Evolutionary conservation across 2,329 filamentous ascomycete genomes (phyloP), one percentile per base, ranked within the genome.

Genomic region (Penicillium sp.): DNA sequence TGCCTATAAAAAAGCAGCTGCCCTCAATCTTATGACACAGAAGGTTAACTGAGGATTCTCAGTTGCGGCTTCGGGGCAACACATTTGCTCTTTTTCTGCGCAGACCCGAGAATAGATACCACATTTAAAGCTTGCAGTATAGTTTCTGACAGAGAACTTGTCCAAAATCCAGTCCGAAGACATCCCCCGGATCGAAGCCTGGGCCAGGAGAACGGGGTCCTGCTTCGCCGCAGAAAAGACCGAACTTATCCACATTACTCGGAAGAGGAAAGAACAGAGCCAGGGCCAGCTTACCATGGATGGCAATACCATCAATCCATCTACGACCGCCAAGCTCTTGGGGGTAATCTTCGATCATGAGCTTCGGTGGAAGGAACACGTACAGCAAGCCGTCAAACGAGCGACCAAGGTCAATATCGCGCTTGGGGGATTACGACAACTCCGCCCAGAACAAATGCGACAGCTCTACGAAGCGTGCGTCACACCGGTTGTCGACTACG

Each of bases 211-310:
- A 9, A 26, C 24, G 2, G 24, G 24, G 24, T 8, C 24, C 8
- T 9, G 24, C 7, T 26, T 26, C 15, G 10, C 42, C 1, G 22
- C 22, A 7, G 22, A 24, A 28, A 65, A 67, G 45, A 64, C 57
- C 3, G 57, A 62, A 17, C 54, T 66, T 0, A 66, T 66, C 22
- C 55, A 67, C 41, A 33, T 67, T 2, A 65, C 59, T 1, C 50
- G 59, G 40, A 54, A 42, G 9, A 59, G 45, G 40, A 53, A 40
- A 3, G 43, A 57, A 38, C 56, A 58, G 6, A 9, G n/a, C 10
- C 41, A 53, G 45, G 57, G 56, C 8, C 32, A 51, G 31, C 22
- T 17, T 17, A 17, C 2, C 17, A 17, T 17, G 17, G 2, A 17
- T 17, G 17, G 17, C 17, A 17, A 17, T 17, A 2, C 22, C 2